Percentiles rank a stretch among this genome's conserved stretches.
Evolutionary conservation across 2,329 filamentous ascomycete genomes (phyloP).

Genomic region (Epichloe aotearoae): DNA sequence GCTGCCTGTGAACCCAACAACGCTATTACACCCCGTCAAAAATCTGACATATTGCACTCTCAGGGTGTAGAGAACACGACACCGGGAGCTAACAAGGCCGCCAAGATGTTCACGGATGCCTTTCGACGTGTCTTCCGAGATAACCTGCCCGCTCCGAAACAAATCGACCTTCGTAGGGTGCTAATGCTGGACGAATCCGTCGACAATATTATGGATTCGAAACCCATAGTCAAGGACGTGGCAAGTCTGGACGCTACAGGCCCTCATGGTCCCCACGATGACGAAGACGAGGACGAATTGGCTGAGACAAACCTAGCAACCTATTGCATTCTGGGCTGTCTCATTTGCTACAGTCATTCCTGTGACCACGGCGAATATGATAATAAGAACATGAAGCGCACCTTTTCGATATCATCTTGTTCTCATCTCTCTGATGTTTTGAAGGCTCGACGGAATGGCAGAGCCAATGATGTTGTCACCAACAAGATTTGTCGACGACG

Average conservation of each 20-base stretch:
- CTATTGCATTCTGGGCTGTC: conserved; percentile 41
- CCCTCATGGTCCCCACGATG: conserved; percentile 20
- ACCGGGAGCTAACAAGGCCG: conserved; percentile 28
- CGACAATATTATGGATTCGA: conserved; percentile 40
- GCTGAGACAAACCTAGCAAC: conserved; percentile 38
- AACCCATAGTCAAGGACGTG: conserved; percentile 36
- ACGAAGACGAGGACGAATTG: conserved; percentile 23
- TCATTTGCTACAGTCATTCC: conserved; percentile 47
- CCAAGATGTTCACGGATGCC: conserved; percentile 39
- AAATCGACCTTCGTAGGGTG: conserved; percentile 37
- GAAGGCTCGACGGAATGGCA: conserved; percentile 13
- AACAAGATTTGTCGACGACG: conserved; percentile 23
- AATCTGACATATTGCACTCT: conserved; percentile 35
- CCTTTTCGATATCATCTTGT: conserved; percentile 32
- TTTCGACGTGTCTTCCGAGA: conserved; percentile 42
- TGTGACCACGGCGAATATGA: conserved; percentile 50
- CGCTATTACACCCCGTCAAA: conserved; percentile 40
- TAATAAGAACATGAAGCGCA: conserved; percentile 36
- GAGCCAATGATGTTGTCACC: conserved; percentile 3
- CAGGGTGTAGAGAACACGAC: conserved; percentile 26
- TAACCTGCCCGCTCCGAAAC: conserved; percentile 19
- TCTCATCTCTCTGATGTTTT: conserved; percentile 20
- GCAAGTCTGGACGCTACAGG: conserved; percentile 20
- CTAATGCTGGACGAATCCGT: conserved; percentile 39
- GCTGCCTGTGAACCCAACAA: conserved; percentile 33